These are phyloP conservation scores for Saccharomyces uvarum DNA, from an alignment of 1,139 yeast genomes.

Conservation along the genomic window DNA sequence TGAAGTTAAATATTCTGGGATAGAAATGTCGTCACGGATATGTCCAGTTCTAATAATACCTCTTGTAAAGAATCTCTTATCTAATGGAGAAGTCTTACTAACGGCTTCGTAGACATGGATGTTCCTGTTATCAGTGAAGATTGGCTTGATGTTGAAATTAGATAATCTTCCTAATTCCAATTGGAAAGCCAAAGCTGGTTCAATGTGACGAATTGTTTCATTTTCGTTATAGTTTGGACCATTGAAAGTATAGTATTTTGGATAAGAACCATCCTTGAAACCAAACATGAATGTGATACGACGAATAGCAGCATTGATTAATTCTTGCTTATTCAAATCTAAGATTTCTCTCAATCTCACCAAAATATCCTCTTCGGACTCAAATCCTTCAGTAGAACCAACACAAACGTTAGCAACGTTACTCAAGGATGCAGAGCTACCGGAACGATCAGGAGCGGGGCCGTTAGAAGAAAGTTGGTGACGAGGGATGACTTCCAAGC, in stretches of 20 bases:
- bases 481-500: slow-evolving; percentile 61
- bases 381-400: slow-evolving; percentile 65
- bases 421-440: slow-evolving; percentile 40
- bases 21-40: slow-evolving; percentile 83
- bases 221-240: slow-evolving; percentile 80
- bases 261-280: slow-evolving; percentile 75
- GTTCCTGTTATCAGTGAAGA: slow-evolving; percentile 93
- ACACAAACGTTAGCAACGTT: slow-evolving; percentile 80
- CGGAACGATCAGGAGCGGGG: slow-evolving; percentile 41
- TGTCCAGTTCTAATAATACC: slow-evolving; percentile 96
- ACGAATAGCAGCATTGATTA: slow-evolving; percentile 66
- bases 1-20: slow-evolving; percentile 87
- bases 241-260: slow-evolving; percentile 90
- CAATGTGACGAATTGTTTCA: slow-evolving; percentile 91
- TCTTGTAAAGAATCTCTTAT: slow-evolving; percentile 91
- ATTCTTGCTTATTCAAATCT: slow-evolving; percentile 61
- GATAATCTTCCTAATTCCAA: slow-evolving; percentile 89
- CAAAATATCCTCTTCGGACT: slow-evolving; percentile 62
- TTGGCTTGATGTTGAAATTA: slow-evolving; percentile 89
- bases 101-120: slow-evolving; percentile 95
- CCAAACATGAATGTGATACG: slow-evolving; percentile 90
- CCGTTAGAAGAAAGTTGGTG: slow-evolving; percentile 33
- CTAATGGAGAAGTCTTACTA: slow-evolving; percentile 89
- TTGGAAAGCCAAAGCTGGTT: slow-evolving; percentile 97
- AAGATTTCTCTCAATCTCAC: slow-evolving; percentile 56